These are phyloP conservation scores for Aureobasidium sp. DNA, from an alignment of 2,329 filamentous ascomycete genomes.

Conservation along the genomic window DNA sequence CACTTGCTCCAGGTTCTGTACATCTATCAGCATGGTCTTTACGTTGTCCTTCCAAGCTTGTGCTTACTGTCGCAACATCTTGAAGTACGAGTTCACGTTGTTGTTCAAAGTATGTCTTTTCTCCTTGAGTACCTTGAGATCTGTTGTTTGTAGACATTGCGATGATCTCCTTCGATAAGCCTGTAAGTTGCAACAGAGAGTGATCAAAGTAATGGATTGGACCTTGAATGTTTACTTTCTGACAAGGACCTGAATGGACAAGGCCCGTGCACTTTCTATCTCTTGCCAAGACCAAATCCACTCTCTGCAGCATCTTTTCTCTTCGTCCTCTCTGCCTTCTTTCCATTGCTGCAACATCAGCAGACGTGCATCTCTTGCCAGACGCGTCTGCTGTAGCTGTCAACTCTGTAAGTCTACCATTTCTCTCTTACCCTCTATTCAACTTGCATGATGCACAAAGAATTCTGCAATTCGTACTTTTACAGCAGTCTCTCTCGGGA, in stretches of 20 bases:
- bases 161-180: accelerated
- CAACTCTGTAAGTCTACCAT: not conserved
- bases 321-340: not conserved
- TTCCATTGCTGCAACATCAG: not conserved
- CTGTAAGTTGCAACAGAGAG: not conserved
- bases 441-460: constrained; percentile 14
- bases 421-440: not conserved
- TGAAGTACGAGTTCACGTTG: constrained; percentile 76
- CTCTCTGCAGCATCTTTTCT: not conserved
- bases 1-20: constrained; percentile 81
- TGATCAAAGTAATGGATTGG: not conserved
- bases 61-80: constrained; percentile 74
- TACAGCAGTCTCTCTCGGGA: constrained; percentile 4
- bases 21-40: not conserved
- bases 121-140: constrained; percentile 29
- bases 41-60: not conserved
- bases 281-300: not conserved
- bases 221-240: not conserved
- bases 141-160: constrained; percentile 34
- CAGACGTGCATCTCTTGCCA: not conserved
- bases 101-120: constrained; percentile 74
- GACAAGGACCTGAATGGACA: not conserved
- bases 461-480: constrained; percentile 22
- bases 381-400: not conserved
- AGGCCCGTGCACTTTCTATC: not conserved